Conservation (phyloP, 2,329 filamentous ascomycete genomes). For the Ophiostoma triangulosporum region DNA sequence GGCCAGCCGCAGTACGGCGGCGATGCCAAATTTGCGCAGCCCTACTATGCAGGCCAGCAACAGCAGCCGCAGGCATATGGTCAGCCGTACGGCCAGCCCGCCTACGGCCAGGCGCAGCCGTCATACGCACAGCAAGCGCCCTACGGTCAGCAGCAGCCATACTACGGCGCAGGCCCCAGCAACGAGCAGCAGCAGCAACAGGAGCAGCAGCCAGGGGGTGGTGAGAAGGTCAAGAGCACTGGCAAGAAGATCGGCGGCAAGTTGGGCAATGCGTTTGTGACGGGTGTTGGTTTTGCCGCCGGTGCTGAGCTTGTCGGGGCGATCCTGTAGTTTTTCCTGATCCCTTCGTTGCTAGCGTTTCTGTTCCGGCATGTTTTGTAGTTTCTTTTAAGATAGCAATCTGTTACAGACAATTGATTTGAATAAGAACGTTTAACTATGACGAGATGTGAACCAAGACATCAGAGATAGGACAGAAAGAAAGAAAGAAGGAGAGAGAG, state of each 20-base stretch:
- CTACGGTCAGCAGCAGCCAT: slow-evolving; percentile 24
- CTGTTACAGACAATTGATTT: too few relatives aligned
- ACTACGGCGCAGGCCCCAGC: slow-evolving; percentile 22
- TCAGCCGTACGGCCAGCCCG: slow-evolving; percentile 11
- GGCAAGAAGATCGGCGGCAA: slow-evolving; percentile 98
- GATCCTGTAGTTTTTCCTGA: slow-evolving; percentile 53
- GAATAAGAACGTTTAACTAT: too few relatives aligned
- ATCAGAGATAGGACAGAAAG: neutral
- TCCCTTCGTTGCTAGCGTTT: slow-evolving; percentile 2
- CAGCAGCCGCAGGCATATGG: slow-evolving; percentile 8
- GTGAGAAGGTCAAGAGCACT: slow-evolving; percentile 54
- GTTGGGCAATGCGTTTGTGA: slow-evolving; percentile 70
- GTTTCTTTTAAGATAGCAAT: too few relatives aligned
- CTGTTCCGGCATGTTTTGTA: slow-evolving; percentile 1
- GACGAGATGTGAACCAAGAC: neutral
- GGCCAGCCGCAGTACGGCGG: slow-evolving; percentile 5
- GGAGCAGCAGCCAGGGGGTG: slow-evolving; percentile 24
- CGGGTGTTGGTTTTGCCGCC: slow-evolving; percentile 84
- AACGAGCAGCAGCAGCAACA: slow-evolving; percentile 28
- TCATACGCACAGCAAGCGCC: slow-evolving; percentile 13
- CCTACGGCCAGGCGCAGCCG: slow-evolving; percentile 17
- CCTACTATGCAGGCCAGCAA: slow-evolving; percentile 1
- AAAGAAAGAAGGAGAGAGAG: neutral
- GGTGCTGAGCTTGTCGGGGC: slow-evolving; percentile 82
- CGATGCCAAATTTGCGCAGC: neutral